Base-by-base conservation (phyloP, 495 filamentous ascomycete species). In the Aspergillus hancockii region DNA sequence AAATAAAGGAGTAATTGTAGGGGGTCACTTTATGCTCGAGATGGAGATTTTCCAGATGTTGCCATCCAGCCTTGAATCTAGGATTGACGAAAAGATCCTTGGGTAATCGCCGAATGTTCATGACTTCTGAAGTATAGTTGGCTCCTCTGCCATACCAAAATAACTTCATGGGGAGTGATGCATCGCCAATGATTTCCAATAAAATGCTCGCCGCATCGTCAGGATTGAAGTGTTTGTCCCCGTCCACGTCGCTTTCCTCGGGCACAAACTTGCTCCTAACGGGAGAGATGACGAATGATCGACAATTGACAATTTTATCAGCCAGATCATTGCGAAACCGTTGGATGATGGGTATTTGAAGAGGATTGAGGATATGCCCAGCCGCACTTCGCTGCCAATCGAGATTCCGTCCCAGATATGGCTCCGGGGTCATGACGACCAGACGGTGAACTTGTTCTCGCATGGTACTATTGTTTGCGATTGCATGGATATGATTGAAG, bases 81-180 rank as follows among this genome's bases (percentile, higher is more conserved):
- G 51, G 31, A 31, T 40, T 38, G 21, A 19, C n/a, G 32, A 60
- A 60, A 13, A 60, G 58, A 13, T 16, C 4, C 46, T 60, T 60
- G 28, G 58, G 58, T 34, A 60, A 18, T 18, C 58, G 51, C 10
- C 45, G 30, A n/a, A 55, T 49, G 22, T 52, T 22, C 58, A 60
- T 54, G 7, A 49, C 25, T 8, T 50, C 21, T 25, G 58, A 40
- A 4, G 38, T 31, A 30, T 60, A 60, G 31, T 60, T 55, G n/a
- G 40, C 47, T 9, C 58, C 58, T 46, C 23, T 46, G 41, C 51
- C 58, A 36, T 60, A 60, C 58, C 58, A 60, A 31, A 60, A 54
- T 0, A 50, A 30, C 52, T 60, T 54, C 18, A 60, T 43, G 6
- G 58, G 51, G 8, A 60, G 32, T 7, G 43, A 46, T 0, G 58